Evolutionary conservation across 805 yeast genomes (phyloP).

Genomic region (Candida xiaguanensis): DNA sequence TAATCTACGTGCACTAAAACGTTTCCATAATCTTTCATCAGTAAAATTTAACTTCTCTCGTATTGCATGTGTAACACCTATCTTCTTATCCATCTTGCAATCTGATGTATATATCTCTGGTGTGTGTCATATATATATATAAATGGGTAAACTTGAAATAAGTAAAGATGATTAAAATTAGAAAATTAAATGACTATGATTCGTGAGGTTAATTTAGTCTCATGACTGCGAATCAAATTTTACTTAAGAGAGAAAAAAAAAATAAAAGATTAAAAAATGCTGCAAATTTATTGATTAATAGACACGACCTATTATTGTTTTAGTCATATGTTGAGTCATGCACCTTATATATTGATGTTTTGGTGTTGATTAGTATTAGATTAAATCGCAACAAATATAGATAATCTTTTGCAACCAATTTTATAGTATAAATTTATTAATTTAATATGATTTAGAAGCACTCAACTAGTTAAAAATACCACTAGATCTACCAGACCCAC

Average conservation of each 20-base stretch:
- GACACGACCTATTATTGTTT: not conserved
- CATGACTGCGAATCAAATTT: conserved; percentile 5
- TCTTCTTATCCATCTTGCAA: conserved; percentile 21
- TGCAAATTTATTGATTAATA: not conserved
- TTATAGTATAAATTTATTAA: too few relatives aligned
- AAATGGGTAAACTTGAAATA: not conserved
- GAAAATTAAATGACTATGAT: conserved; percentile 2
- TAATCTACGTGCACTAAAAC: conserved; percentile 83
- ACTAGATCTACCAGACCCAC: too few relatives aligned
- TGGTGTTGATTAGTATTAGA: not conserved
- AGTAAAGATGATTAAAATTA: not conserved
- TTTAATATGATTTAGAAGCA: too few relatives aligned
- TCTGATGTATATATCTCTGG: not conserved
- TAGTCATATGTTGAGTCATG: too few relatives aligned
- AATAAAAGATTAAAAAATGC: too few relatives aligned
- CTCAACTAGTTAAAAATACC: too few relatives aligned
- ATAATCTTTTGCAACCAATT: too few relatives aligned
- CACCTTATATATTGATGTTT: not conserved
- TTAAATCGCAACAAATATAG: too few relatives aligned
- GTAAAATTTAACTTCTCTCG: conserved; percentile 64
- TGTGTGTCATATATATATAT: not conserved
- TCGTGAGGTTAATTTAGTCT: too few relatives aligned
- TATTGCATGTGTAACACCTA: conserved; percentile 56
- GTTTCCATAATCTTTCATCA: conserved; percentile 84
- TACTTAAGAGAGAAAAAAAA: too few relatives aligned